Percentiles rank a stretch among this genome's conserved stretches.
These are phyloP conservation scores for Phytophthora tubulina DNA, from an alignment of 352 stramenopile species.

Conservation along the genomic window DNA sequence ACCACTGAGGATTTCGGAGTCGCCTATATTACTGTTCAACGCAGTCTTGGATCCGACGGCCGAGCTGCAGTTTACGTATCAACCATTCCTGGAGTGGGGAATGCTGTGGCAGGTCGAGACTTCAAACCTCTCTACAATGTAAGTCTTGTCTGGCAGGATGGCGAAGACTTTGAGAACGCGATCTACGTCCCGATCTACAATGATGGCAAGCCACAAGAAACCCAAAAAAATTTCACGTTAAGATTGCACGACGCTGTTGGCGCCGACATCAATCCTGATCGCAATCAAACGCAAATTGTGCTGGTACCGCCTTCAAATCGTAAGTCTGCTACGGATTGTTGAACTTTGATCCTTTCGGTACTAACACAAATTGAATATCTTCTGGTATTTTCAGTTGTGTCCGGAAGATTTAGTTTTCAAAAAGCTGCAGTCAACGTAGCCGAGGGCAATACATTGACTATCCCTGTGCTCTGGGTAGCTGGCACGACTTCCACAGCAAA, in stretches of 20 bases:
- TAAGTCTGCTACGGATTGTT: slow-evolving; percentile 27
- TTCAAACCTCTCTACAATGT: slow-evolving; percentile 70
- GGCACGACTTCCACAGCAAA: slow-evolving; percentile 59
- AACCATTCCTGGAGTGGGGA: slow-evolving; percentile 48
- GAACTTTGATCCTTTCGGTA: neutral
- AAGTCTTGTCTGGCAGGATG: slow-evolving; percentile 83
- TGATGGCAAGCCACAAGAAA: slow-evolving; percentile 62
- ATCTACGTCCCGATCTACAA: slow-evolving; percentile 76
- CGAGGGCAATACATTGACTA: slow-evolving; percentile 48
- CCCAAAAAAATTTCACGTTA: slow-evolving; percentile 59
- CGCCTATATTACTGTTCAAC: slow-evolving; percentile 69
- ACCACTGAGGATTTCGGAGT: slow-evolving; percentile 76
- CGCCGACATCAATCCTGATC: slow-evolving; percentile 62
- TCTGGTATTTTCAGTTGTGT: slow-evolving; percentile 44
- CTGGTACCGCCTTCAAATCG: slow-evolving; percentile 64
- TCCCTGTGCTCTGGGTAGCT: slow-evolving; percentile 69
- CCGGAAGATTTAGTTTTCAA: slow-evolving; percentile 66
- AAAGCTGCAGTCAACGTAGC: slow-evolving; percentile 39
- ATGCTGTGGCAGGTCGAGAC: slow-evolving; percentile 61
- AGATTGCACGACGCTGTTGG: slow-evolving; percentile 67
- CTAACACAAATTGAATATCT: neutral
- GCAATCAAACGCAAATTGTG: slow-evolving; percentile 55
- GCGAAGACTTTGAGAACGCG: slow-evolving; percentile 72
- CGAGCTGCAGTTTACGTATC: slow-evolving; percentile 75
- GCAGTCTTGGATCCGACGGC: slow-evolving; percentile 68